Conservation (phyloP, 2,329 filamentous ascomycete genomes). For the Xylariaceae sp. region DNA sequence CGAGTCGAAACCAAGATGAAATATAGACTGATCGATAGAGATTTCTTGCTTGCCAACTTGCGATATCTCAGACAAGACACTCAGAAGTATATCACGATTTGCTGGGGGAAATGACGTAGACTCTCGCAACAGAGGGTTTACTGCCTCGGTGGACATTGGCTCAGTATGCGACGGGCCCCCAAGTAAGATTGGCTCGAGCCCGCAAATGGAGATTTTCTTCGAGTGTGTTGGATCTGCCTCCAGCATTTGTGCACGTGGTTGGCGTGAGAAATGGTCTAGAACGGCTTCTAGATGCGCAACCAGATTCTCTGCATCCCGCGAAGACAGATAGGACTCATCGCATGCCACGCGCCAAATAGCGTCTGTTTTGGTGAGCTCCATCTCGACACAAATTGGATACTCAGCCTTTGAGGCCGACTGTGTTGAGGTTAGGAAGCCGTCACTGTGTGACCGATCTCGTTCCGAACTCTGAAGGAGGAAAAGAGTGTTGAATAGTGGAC, state of each 20-base stretch:
- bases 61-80: conserved; percentile 57
- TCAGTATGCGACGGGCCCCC: background rate
- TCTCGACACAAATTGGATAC: conserved; percentile 78
- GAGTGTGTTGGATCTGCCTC: conserved; percentile 41
- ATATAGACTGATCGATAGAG: conserved; percentile 62
- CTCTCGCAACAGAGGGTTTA: background rate
- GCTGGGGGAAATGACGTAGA: background rate
- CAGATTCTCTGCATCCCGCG: conserved; percentile 46
- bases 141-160: background rate
- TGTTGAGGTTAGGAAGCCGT: conserved; percentile 59
- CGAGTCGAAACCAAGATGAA: conserved; percentile 85
- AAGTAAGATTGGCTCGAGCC: conserved; percentile 47
- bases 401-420: conserved; percentile 67
- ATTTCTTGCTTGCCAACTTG: conserved; percentile 59
- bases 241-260: conserved; percentile 51
- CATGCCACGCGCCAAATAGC: conserved; percentile 73
- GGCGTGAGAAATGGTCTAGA: conserved; percentile 53
- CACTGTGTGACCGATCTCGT: background rate
- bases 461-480: conserved; percentile 52
- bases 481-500: conserved; percentile 51
- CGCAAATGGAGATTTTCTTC: conserved; percentile 61
- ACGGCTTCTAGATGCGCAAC: conserved; percentile 59
- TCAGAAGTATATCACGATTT: conserved; percentile 36
- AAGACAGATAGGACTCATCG: conserved; percentile 53
- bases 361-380: conserved; percentile 58